Evolutionary conservation across 495 filamentous ascomycete species (phyloP), one percentile per base, ranked within the genome.

Genomic region (Neurospora terricola): DNA sequence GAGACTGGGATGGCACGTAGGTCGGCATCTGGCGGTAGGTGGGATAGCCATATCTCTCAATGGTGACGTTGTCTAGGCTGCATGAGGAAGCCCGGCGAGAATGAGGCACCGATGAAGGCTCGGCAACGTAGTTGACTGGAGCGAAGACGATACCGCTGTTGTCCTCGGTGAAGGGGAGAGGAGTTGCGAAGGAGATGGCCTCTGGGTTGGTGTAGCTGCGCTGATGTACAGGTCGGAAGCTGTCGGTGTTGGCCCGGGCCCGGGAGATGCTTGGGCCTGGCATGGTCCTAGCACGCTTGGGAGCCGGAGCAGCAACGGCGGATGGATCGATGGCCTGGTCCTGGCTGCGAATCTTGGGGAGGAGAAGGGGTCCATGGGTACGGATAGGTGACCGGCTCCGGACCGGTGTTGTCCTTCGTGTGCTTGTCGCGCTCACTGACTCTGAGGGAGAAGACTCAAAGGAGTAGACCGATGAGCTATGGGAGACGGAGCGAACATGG

Each of bases 311-410:
- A 48, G 74, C 70, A 27, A 75, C 71, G 11, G 70, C 71, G 37
- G 76, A 73, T 36, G 81, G 80, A 43, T 77, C 79, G 73, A 94
- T 87, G 70, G 89, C 85, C 83, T 94, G 91, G 83, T 97, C 94
- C 80, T 96, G 93, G 73, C 88, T 88, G 69, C 94, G 88, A 82
- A 97, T 93, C 85, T 92, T 94, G 73, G 94, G 94, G 37, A 98
- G 86, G 70, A 98, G 87, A 37, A 92, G 84, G 40, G 93, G 93
- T 14, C 93, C 94, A 84, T 92, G 89, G 42, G 94, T 90, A 34
- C 91, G 86, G 76, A 94, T 89, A 71, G 94, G 94, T 66, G 54
- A 66, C 54, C 54, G 54, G 36, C 91, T 92, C 72, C 88, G 83
- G 62, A 85, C 85, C 23, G 94, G 93, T 40, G 91, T 94, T 70